These are phyloP conservation scores for Populus euphratica DNA, from an alignment of 345 rosid genomes.

Conservation along the genomic window DNA sequence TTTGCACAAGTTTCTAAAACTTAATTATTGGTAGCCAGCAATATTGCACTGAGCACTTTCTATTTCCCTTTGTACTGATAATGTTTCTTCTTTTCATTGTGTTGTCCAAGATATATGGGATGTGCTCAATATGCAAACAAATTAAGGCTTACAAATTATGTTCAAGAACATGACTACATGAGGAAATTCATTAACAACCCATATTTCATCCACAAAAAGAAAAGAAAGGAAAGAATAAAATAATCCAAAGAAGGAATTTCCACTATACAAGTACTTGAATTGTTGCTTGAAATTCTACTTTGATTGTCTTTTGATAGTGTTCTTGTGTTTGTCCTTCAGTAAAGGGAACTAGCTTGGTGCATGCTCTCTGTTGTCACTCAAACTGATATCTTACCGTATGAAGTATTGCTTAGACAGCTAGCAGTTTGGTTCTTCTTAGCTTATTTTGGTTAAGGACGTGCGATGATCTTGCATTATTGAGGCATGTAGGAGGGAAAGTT, in stretches of 20 bases:
- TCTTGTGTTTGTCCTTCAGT: not conserved
- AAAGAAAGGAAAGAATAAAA: not conserved
- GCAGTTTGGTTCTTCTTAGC: slow-evolving; percentile 8
- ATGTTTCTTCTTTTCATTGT: not conserved
- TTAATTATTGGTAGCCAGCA: not conserved
- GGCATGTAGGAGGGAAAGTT: not conserved
- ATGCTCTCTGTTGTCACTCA: not conserved
- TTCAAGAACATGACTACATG: not conserved
- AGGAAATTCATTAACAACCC: not conserved
- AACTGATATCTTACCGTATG: not conserved
- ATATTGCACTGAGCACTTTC: not conserved
- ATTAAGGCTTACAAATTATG: not conserved
- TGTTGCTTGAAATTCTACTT: not conserved
- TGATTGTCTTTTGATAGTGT: not conserved
- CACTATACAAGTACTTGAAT: not conserved
- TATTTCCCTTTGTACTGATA: not conserved
- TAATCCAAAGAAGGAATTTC: not conserved
- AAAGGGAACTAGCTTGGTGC: not conserved
- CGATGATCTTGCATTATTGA: slow-evolving; percentile 13
- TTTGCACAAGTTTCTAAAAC: not conserved
- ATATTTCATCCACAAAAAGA: not conserved
- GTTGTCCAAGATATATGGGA: not conserved
- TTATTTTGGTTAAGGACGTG: slow-evolving; percentile 19
- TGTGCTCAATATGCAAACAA: not conserved
- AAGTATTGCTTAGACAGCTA: slow-evolving; percentile 16